A percentile compares a stretch with the other conserved stretches of the same genome.
Conservation (phyloP, 192 early-diverging fungal species). For the Gonapodya prolifera region DNA sequence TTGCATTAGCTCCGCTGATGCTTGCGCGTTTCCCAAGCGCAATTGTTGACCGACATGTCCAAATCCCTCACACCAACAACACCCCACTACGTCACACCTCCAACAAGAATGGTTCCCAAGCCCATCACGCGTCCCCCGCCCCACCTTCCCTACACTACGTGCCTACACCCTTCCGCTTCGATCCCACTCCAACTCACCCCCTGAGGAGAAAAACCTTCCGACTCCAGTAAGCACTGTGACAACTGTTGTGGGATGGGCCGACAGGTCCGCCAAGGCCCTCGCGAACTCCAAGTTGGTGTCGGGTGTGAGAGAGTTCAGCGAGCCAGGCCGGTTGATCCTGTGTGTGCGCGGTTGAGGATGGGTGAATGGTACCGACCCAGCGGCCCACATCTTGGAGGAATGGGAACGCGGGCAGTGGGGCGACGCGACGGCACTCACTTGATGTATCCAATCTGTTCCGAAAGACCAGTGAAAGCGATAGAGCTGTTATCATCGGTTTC, state of each 20-base stretch:
- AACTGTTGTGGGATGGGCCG: neutral
- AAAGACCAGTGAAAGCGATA: neutral
- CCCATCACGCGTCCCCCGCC: too few species aligned
- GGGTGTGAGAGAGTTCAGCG: neutral
- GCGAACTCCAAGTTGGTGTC: neutral
- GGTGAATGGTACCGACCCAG: neutral
- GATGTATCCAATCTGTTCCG: neutral
- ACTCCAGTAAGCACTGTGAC: slow-evolving; percentile 22
- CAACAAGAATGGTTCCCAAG: too few species aligned
- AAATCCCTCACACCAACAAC: too few species aligned
- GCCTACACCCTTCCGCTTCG: too few species aligned
- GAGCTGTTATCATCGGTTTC: neutral
- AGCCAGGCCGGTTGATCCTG: neutral
- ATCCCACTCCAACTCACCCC: neutral
- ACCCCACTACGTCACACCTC: too few species aligned
- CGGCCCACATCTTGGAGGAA: neutral
- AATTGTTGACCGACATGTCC: too few species aligned
- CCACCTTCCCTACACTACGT: too few species aligned
- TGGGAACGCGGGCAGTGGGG: neutral
- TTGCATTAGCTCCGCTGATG: too few species aligned
- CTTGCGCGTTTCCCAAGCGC: too few species aligned
- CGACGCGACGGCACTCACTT: neutral
- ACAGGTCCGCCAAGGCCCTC: neutral
- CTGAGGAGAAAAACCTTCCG: slow-evolving; percentile 18
- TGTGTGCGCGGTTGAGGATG: too few species aligned